Evolutionary conservation across 2,329 filamentous ascomycete species (phyloP).

Genomic region (Fusarium brevicatenulatum): DNA sequence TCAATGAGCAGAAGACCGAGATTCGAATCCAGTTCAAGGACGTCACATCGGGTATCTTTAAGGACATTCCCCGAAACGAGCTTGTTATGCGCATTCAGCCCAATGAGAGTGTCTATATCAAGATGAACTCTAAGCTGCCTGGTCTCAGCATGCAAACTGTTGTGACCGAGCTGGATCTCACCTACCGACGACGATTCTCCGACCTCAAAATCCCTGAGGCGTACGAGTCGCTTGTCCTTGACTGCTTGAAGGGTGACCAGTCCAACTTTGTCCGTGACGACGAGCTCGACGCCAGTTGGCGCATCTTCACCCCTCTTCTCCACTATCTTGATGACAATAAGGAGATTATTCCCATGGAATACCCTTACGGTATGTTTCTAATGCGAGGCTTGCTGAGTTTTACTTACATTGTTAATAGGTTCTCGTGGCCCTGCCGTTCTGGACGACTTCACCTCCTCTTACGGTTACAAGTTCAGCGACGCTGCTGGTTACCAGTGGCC

Average conservation of each 20-base stretch:
- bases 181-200: constrained; percentile 97
- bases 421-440: constrained; percentile 96
- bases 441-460: constrained; percentile 97
- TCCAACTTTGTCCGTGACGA: constrained; percentile 99
- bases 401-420: constrained; percentile 64
- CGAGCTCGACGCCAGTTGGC: constrained; percentile 97
- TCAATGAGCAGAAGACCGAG: constrained; percentile 99
- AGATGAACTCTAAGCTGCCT: constrained; percentile 99
- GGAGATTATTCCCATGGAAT: constrained; percentile 99
- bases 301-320: constrained; percentile 95
- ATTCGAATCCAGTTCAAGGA: constrained; percentile 99
- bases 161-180: constrained; percentile 96
- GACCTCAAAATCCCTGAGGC: constrained; percentile 99
- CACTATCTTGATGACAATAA: constrained; percentile 99
- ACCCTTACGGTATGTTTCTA: constrained; percentile 83
- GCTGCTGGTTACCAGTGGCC: constrained; percentile 97
- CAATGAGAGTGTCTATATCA: constrained; percentile 99
- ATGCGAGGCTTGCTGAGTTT: background rate
- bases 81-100: constrained; percentile 99
- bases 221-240: constrained; percentile 96
- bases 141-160: constrained; percentile 99
- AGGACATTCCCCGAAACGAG: constrained; percentile 99
- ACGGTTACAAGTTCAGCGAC: constrained; percentile 99
- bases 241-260: constrained; percentile 98
- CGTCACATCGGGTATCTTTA: constrained; percentile 98